Percentiles rank a stretch among this genome's conserved stretches.
phyloP scores from a whole-genome alignment of 2,329 filamentous ascomycete genomes.

The Venturia aucupariae region DNA sequence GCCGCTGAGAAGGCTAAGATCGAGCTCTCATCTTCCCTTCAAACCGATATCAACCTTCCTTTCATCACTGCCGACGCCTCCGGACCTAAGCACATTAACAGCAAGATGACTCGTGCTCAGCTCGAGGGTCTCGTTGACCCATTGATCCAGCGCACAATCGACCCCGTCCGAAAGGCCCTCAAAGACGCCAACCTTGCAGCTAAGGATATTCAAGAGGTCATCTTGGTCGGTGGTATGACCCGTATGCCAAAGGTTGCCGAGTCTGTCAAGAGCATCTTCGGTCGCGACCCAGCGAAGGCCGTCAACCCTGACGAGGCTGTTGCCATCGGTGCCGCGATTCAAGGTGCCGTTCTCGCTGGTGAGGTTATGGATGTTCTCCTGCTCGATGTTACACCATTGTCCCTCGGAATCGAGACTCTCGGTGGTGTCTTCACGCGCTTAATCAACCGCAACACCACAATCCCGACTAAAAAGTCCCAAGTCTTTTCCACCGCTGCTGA shows the following conservation, averaged over 20 bases:
- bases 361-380: conserved; percentile 94
- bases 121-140: conserved; percentile 90
- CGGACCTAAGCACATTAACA: conserved; percentile 97
- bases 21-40: conserved; percentile 86
- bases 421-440: conserved; percentile 96
- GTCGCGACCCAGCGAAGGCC: conserved; percentile 91
- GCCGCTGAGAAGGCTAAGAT: conserved; percentile 99
- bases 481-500: conserved; percentile 96
- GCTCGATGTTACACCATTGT: conserved; percentile 90
- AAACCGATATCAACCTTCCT: conserved; percentile 96
- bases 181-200: conserved; percentile 89
- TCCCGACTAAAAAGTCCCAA: conserved; percentile 98
- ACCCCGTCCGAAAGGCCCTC: conserved; percentile 90
- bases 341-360: conserved; percentile 92
- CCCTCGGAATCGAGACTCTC: conserved; percentile 95
- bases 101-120: conserved; percentile 84
- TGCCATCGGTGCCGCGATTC: conserved; percentile 92
- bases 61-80: conserved; percentile 97
- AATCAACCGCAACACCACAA: conserved; percentile 99
- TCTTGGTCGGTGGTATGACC: conserved; percentile 97
- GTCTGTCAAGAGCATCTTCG: conserved; percentile 94
- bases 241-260: conserved; percentile 98
- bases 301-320: conserved; percentile 99
- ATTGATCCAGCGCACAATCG: conserved; percentile 75
- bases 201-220: conserved; percentile 95